Percentiles rank a stretch among this genome's conserved stretches.
Evolutionary conservation across 2,329 filamentous ascomycete species (phyloP).

Genomic region (Hypoxylon sp.): DNA sequence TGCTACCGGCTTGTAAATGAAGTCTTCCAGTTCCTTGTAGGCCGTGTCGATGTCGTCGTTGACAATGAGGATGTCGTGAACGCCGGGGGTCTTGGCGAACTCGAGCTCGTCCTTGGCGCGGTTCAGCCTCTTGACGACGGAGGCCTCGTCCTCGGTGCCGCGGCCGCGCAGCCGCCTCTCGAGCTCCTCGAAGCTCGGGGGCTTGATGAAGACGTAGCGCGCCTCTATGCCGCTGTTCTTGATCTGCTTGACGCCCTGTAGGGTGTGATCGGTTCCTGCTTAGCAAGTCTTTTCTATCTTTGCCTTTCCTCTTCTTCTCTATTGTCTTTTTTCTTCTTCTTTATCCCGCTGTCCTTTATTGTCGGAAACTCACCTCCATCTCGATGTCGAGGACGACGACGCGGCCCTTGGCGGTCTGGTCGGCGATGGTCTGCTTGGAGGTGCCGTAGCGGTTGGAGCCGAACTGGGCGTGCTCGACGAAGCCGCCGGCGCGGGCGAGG

Average conservation of each 20-base stretch:
- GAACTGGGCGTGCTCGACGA: constrained; percentile 87
- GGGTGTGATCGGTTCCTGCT: constrained; percentile 15
- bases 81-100: constrained; percentile 71
- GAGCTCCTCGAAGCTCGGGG: constrained; percentile 76
- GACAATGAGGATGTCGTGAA: constrained; percentile 70
- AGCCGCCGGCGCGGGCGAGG: constrained; percentile 73
- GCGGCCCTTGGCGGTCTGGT: constrained; percentile 73
- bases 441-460: constrained; percentile 89
- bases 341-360: too few species aligned
- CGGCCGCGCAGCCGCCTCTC: constrained; percentile 77
- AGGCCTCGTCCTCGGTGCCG: constrained; percentile 80
- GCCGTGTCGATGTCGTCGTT: constrained; percentile 66
- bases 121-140: constrained; percentile 70
- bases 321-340: neutral
- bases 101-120: constrained; percentile 80
- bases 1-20: constrained; percentile 50
- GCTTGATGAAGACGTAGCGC: constrained; percentile 84
- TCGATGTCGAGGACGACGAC: constrained; percentile 93
- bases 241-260: constrained; percentile 86
- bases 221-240: constrained; percentile 77
- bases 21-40: constrained; percentile 61
- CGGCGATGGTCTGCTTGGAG: constrained; percentile 78
- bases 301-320: too few species aligned
- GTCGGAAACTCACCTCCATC: constrained; percentile 78
- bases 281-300: constrained; percentile 6